Base-by-base conservation (phyloP, 129 eudicot species). In the Pulicaria dysenterica region DNA sequence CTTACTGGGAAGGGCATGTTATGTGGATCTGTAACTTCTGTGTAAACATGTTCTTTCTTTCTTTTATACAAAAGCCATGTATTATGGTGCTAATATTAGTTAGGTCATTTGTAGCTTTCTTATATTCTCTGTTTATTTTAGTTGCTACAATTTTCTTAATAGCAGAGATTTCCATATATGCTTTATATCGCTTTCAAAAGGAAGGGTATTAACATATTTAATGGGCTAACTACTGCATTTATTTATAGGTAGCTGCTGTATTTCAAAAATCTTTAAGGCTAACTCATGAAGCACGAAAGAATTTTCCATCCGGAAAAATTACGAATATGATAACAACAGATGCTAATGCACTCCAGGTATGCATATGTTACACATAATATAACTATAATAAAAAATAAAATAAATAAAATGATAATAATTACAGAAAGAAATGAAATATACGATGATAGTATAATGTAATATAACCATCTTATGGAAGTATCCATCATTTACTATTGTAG, bases 251-350 rank as follows among this genome's bases (percentile, higher is more conserved):
- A 75, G 95, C 98, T 83, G 87, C 96, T 19, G 85, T 93, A 47
- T 93, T 87, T 82, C 88, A 95, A 54, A 93, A 93, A 80, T 85
- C 96, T 57, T 73, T 93, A 66, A 85, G 92, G 88, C 90, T 93
- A 51, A 93, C 92, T 58, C 86, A 88, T 73, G 96, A 89, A 76
- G 87, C 92, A 51, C 85, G 95, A 43, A 88, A 87, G 82, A 72
- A 70, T 59, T 86, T 89, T 80, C 79, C 90, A 44, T 74, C 91
- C 15, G 98, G 98, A 64, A 93, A 79, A 75, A 90, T 88, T 70
- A 89, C 95, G 55, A 93, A 93, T 70, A 79, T 93, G 87, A 89
- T 93, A 87, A 93, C 98, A 31, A 93, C 98, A 7, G 98, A 93
- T 89, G 89, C 96, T 77, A 86, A 90, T 64, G 82, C 96, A 43